Conservation (phyloP, 129 eudicot genomes). For the Lactuca sativa region DNA sequence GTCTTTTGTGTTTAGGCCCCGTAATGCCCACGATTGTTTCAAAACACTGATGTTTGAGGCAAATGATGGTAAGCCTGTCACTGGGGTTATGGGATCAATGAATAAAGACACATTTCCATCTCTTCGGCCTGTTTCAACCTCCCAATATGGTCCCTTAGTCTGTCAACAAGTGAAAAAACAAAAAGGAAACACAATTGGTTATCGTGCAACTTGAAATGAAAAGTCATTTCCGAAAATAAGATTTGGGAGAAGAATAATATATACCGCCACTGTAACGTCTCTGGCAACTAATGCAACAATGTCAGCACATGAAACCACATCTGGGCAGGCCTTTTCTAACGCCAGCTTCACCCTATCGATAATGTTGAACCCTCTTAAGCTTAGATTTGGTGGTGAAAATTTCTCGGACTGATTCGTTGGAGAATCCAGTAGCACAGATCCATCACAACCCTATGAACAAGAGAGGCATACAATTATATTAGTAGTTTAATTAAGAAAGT, state of each 20-base stretch:
- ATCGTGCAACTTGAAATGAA: not conserved
- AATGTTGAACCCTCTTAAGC: constrained; percentile 54
- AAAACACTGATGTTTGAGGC: constrained; percentile 39
- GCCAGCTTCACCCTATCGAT: constrained; percentile 54
- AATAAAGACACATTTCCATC: constrained; percentile 56
- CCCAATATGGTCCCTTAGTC: constrained; percentile 62
- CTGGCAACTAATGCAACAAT: constrained; percentile 51
- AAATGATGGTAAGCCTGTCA: constrained; percentile 48
- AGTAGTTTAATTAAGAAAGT: not conserved
- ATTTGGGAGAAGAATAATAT: not conserved
- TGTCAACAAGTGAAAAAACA: constrained; percentile 16
- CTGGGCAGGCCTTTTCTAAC: constrained; percentile 51
- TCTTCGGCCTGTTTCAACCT: constrained; percentile 68
- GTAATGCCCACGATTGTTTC: constrained; percentile 27
- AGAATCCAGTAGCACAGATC: constrained; percentile 53
- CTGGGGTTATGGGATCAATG: constrained; percentile 31
- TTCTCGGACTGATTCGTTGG: constrained; percentile 49
- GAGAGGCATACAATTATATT: not conserved
- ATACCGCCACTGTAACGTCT: constrained; percentile 47
- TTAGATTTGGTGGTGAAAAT: constrained; percentile 46
- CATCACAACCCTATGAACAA: constrained; percentile 63
- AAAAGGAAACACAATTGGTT: not conserved
- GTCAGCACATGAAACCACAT: constrained; percentile 76
- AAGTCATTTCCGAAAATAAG: not conserved
- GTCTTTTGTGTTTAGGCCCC: constrained; percentile 56